These are phyloP conservation scores for Trichoderma parareesei DNA, from an alignment of 495 filamentous ascomycete species.

Conservation along the genomic window DNA sequence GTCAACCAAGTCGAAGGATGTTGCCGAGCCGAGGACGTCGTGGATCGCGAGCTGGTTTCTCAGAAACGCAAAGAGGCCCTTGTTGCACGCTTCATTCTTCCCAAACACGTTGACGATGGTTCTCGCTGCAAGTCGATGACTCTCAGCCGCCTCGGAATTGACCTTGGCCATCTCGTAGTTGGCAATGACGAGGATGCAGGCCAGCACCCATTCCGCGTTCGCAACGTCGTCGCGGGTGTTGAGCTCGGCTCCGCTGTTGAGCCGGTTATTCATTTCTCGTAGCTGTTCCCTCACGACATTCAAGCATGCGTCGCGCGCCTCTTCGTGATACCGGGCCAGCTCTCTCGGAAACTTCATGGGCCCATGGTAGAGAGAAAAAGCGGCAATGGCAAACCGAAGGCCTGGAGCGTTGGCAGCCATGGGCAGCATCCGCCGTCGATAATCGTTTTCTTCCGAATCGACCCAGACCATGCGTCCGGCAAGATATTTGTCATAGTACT, in stretches of 20 bases:
- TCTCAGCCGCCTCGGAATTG: background rate
- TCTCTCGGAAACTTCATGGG: background rate
- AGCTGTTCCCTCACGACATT: background rate
- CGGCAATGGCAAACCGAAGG: slow-evolving; percentile 1
- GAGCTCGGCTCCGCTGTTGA: background rate
- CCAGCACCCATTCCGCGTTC: slow-evolving; percentile 6
- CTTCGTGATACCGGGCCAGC: background rate
- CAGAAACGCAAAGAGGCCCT: slow-evolving; percentile 7
- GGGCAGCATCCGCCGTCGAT: slow-evolving; percentile 6
- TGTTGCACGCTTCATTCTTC: background rate
- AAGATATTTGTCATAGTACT: background rate
- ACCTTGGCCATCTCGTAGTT: slow-evolving; percentile 5
- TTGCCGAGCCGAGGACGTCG: background rate
- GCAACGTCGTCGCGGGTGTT: background rate
- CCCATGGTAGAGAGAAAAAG: background rate
- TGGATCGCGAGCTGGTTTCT: slow-evolving; percentile 6
- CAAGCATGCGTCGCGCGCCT: slow-evolving; percentile 1
- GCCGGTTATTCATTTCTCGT: slow-evolving; percentile 6
- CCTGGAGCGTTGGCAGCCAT: slow-evolving; percentile 4
- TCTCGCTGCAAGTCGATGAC: background rate
- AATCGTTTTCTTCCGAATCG: slow-evolving; percentile 2
- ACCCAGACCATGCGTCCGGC: slow-evolving; percentile 2
- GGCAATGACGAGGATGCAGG: slow-evolving; percentile 5
- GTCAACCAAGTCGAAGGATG: background rate
- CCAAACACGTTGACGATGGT: slow-evolving; percentile 3